phyloP scores from a whole-genome alignment of 1,284 basidiomycete species.

The Naganishia liquefaciens region DNA sequence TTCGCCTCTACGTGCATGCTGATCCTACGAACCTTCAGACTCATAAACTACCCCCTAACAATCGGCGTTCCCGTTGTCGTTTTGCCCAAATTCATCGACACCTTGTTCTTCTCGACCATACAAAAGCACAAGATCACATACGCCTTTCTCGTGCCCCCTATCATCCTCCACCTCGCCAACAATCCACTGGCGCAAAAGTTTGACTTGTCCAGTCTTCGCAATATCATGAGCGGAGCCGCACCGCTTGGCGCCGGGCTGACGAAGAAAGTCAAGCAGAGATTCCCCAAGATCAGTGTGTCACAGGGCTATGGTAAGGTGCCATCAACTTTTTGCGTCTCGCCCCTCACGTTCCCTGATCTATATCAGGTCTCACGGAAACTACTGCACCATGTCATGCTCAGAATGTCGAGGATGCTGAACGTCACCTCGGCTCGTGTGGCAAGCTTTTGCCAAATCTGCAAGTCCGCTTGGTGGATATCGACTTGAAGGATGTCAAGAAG shows the following conservation, averaged over 20 bases:
- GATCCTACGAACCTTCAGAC: slow-evolving; percentile 53
- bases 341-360: slow-evolving; percentile 49
- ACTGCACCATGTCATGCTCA: slow-evolving; percentile 53
- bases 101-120: slow-evolving; percentile 64
- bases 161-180: slow-evolving; percentile 62
- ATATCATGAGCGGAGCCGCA: slow-evolving; percentile 76
- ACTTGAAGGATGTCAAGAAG: slow-evolving; percentile 54
- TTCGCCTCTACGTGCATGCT: slow-evolving; percentile 45
- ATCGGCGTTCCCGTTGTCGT: slow-evolving; percentile 66
- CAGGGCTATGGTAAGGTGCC: slow-evolving; percentile 29
- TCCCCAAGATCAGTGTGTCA: slow-evolving; percentile 1
- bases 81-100: slow-evolving; percentile 63
- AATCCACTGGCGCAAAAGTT: slow-evolving; percentile 66
- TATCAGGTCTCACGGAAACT: slow-evolving; percentile 56
- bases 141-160: slow-evolving; percentile 76
- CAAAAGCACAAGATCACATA: slow-evolving; percentile 68
- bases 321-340: background rate
- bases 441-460: slow-evolving; percentile 74
- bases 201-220: slow-evolving; percentile 64
- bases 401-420: slow-evolving; percentile 40
- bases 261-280: slow-evolving; percentile 26
- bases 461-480: slow-evolving; percentile 64
- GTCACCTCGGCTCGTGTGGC: slow-evolving; percentile 68
- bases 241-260: slow-evolving; percentile 67
- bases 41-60: slow-evolving; percentile 64